phyloP scores from a whole-genome alignment of 2,329 filamentous ascomycete genomes.

The Colletotrichum ledebouriae region DNA sequence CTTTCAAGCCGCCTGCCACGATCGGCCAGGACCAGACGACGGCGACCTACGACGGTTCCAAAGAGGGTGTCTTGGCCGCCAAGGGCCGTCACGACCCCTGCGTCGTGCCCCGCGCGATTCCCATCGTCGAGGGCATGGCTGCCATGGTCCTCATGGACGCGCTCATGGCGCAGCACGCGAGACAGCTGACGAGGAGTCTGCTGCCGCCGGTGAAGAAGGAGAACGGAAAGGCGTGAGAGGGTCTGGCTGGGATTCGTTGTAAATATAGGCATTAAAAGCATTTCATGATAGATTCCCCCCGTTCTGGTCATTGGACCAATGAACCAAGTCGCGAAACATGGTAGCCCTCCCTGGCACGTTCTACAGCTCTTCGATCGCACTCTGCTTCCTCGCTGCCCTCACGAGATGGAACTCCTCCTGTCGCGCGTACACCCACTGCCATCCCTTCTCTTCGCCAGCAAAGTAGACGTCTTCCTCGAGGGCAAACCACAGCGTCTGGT shows the following conservation, averaged over 20 bases:
- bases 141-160: slow-evolving; percentile 89
- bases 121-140: slow-evolving; percentile 93
- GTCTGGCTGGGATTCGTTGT: slow-evolving; percentile 17
- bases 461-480: slow-evolving; percentile 66
- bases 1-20: slow-evolving; percentile 95
- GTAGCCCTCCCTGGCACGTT: neutral
- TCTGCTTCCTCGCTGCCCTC: slow-evolving; percentile 28
- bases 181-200: slow-evolving; percentile 51
- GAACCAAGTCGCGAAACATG: neutral
- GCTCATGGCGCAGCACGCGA: slow-evolving; percentile 82
- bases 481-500: slow-evolving; percentile 60
- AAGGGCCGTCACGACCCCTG: slow-evolving; percentile 97
- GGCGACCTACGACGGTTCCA: slow-evolving; percentile 79
- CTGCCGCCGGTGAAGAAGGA: slow-evolving; percentile 40
- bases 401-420: slow-evolving; percentile 61
- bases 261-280: slow-evolving; percentile 37
- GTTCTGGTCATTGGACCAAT: slow-evolving; percentile 9
- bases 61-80: slow-evolving; percentile 82
- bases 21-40: slow-evolving; percentile 92
- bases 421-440: slow-evolving; percentile 64
- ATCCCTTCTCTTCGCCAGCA: slow-evolving; percentile 53
- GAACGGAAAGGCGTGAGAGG: slow-evolving; percentile 23
- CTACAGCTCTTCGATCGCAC: slow-evolving; percentile 30
- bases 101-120: slow-evolving; percentile 88
- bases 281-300: slow-evolving; percentile 34